Evolutionary conservation across 192 early-diverging fungal species (phyloP), one percentile per base, ranked within the genome.

Genomic region (Rhizoclosmatium sp.): DNA sequence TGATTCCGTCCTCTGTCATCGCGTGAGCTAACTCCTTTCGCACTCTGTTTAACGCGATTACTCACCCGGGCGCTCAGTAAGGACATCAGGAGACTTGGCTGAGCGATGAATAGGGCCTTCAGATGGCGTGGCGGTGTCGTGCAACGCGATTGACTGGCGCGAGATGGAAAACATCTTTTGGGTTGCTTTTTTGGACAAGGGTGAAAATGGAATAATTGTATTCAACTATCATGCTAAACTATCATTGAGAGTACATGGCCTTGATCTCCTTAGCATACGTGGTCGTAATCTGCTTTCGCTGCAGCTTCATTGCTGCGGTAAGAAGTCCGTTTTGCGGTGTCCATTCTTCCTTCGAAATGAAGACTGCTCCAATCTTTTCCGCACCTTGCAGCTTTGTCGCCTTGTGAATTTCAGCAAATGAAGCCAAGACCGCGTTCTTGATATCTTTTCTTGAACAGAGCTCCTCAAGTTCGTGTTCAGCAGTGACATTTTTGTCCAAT

Each of bases 281-380:
- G 69, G 91, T 85, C 68, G 86, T 85, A 60, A 99, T 93, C 58
- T 90, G 94, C 41, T 88, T 90, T 47, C 97, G 92, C 60, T 95
- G 92, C 67, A 99, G 83, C 86, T 99, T 99, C 84, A 92, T 93
- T 16, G 96, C 96, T 31, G 97, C 94, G 21, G 97, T 99, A 16
- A 92, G 80, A 74, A 92, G 84, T 4, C 90, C 90, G 84, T 92
- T 94, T 85, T 97, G 90, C 5, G 95, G 88, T 4, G 95, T 97
- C 97, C 97, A 99, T 79, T 94, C 91, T 60, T 94, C 96, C 2
- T 81, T 67, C 58, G 86, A 86, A 46, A 99, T 65, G 51, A 86
- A 85, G 47, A 97, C 85, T 46, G 82, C 85, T 31, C 87, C 81
- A 45, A 98, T 64, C 65, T 92, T 81, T 82, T 99, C 95, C 23